A percentile compares a stretch with the other conserved stretches of the same genome.
phyloP scores from a whole-genome alignment of 75 land plant species.

The Selaginella moellendorffii region DNA sequence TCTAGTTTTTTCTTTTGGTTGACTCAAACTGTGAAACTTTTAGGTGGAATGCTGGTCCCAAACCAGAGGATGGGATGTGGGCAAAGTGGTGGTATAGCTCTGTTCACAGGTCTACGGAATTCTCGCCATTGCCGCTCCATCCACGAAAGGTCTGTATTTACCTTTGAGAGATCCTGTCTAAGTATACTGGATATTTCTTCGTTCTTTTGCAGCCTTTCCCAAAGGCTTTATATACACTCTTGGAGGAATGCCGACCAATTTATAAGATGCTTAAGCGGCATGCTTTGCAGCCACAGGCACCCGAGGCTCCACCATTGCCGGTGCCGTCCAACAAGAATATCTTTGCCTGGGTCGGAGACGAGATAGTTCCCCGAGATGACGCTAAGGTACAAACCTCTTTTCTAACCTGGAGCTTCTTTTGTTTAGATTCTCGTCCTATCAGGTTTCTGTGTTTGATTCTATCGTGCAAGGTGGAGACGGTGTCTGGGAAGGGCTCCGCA shows the following conservation, averaged over 20 bases:
- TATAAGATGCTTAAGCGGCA: conserved; percentile 63
- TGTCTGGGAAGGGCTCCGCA: conserved; percentile 94
- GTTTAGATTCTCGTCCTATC: conserved; percentile 12
- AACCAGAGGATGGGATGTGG: conserved; percentile 82
- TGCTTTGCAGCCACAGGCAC: conserved; percentile 18
- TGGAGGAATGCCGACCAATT: conserved; percentile 75
- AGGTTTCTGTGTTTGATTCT: conserved; percentile 98
- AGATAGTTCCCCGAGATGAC: conserved; percentile 61
- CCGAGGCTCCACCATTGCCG: conserved; percentile 39
- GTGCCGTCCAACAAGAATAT: conserved; percentile 60
- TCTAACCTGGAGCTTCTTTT: no score
- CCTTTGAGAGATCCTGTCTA: background rate
- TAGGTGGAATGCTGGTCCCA: conserved; percentile 94
- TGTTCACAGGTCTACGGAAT: conserved; percentile 74
- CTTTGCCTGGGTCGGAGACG: conserved; percentile 85
- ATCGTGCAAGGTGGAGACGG: conserved; percentile 99
- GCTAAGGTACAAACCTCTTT: conserved; percentile 97
- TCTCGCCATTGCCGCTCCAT: conserved; percentile 34
- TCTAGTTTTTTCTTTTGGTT: no score
- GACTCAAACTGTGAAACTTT: no score
- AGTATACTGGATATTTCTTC: background rate
- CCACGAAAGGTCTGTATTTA: conserved; percentile 25
- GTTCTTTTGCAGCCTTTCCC: conserved; percentile 94
- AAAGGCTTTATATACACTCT: conserved; percentile 39
- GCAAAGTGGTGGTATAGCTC: conserved; percentile 90